Evolutionary conservation across 768 basidiomycete genomes (phyloP), one percentile per base, ranked within the genome.

Genomic region (Serendipita sp.): DNA sequence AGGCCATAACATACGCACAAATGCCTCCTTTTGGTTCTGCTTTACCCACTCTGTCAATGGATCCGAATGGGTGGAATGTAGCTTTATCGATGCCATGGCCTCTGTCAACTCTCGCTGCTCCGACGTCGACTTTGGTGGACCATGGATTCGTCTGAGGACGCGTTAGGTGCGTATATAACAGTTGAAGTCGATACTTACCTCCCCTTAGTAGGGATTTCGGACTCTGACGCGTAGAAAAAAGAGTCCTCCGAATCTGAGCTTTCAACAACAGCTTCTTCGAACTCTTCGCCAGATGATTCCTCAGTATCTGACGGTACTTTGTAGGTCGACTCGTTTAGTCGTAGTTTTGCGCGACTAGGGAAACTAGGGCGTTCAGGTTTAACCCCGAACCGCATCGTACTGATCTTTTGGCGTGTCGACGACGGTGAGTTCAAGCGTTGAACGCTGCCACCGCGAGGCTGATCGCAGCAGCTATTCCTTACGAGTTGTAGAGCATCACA

Each of bases 31-130:
- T 30, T 74, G 74, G 16, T 77, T 73, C 65, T 78, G 73, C 65
- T 79, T 78, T 71, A 81, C 80, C 75, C 80, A 78, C 41, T 70
- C 82, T 80, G 67, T 80, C 78, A 30, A 81, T 78, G 69, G 82
- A 79, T 70, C 76, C 76, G 52, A 79, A 75, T 65, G 79, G 78
- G 73, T 73, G 2, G 77, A 73, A 7, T 74, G 75, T 32, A 80
- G 72, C 11, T 77, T 76, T 16, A 81, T 78, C 1, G 79, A 77
- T 1, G 78, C 77, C 0, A 81, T 70, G 0, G 77, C 78, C 34
- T 81, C 79, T 56, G 79, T 75, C 36, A 79, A 71, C 56, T 76
- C 68, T 5, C 74, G 69, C 34, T 72, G 68, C 65, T 79, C 76
- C 1, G 73, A 68, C 2, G 71, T 68, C 38, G 70, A 73, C 56